Conservation (phyloP, 129 eudicot genomes). For the Ambrosia artemisiifolia region DNA sequence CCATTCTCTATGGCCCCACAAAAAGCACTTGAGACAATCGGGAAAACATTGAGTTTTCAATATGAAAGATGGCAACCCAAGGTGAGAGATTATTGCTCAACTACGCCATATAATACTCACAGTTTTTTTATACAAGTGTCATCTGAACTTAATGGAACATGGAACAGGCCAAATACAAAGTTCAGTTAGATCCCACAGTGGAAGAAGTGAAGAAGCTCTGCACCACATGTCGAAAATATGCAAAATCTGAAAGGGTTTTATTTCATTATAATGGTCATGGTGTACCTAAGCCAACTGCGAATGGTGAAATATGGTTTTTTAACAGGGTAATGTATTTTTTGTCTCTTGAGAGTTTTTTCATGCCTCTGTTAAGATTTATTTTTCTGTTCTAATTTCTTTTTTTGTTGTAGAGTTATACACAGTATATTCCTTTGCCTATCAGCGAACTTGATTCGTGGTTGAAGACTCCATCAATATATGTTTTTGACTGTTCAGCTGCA, state of each 20-base stretch:
- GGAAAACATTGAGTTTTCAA: slow-evolving; percentile 73
- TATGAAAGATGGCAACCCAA: slow-evolving; percentile 98
- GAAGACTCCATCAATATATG: slow-evolving; percentile 94
- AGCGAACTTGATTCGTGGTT: slow-evolving; percentile 93
- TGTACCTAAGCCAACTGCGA: slow-evolving; percentile 94
- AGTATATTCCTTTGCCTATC: slow-evolving; percentile 87
- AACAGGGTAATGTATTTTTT: slow-evolving; percentile 55
- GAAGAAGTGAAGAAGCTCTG: slow-evolving; percentile 97
- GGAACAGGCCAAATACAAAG: slow-evolving; percentile 87
- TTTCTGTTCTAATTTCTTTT: slow-evolving; percentile 9
- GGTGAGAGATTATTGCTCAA: slow-evolving; percentile 46
- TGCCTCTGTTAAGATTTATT: neutral
- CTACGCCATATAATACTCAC: slow-evolving; percentile 5
- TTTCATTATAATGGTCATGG: slow-evolving; percentile 99
- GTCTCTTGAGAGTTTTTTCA: neutral
- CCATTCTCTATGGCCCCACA: slow-evolving; percentile 94
- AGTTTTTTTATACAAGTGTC: neutral
- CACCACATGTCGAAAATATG: slow-evolving; percentile 86
- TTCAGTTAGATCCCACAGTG: slow-evolving; percentile 78
- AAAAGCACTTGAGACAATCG: slow-evolving; percentile 88
- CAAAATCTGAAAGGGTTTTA: slow-evolving; percentile 89
- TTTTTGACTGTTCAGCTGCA: slow-evolving; percentile 98
- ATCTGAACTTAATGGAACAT: slow-evolving; percentile 11
- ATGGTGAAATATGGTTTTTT: slow-evolving; percentile 96
- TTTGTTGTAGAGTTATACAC: slow-evolving; percentile 81